A percentile compares a stretch with the other conserved stretches of the same genome.
Conservation (phyloP, 2,329 filamentous ascomycete species). For the Diaporthe capsici region DNA sequence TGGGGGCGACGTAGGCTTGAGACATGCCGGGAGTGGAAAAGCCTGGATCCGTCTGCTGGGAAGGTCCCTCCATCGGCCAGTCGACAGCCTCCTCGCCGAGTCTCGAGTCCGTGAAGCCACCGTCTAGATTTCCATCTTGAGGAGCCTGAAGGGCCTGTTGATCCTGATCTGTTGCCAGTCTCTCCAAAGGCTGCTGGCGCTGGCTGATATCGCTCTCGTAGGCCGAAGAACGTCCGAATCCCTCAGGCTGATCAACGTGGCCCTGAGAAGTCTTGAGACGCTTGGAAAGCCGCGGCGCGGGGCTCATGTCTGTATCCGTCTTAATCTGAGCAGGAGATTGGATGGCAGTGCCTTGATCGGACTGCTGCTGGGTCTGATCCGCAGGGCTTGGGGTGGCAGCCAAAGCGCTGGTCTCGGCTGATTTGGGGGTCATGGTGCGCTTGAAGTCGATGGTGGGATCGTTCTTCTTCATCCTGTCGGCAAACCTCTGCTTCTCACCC, state of each 20-base stretch:
- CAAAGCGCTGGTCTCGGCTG: neutral
- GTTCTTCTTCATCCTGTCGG: neutral
- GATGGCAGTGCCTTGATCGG: neutral
- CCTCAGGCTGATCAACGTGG: neutral
- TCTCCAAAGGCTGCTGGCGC: neutral
- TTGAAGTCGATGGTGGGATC: neutral
- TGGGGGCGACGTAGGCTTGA: neutral
- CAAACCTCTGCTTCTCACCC: neutral
- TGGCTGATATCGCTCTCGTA: neutral
- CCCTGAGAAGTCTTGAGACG: neutral
- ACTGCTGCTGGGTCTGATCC: neutral
- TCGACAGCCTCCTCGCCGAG: neutral
- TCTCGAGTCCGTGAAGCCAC: no score
- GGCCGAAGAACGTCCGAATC: neutral
- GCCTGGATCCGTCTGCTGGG: neutral
- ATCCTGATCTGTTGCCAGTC: no score
- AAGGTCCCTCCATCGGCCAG: neutral
- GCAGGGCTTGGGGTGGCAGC: neutral
- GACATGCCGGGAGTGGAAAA: neutral
- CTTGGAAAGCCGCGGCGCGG: no score
- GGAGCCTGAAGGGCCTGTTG: neutral
- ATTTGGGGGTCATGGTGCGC: no score
- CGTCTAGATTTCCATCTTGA: neutral
- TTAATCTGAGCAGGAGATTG: no score
- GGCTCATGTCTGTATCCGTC: no score